Evolutionary conservation across 2,329 filamentous ascomycete genomes (phyloP).

Genomic region (Ceratocystis harringtonii): DNA sequence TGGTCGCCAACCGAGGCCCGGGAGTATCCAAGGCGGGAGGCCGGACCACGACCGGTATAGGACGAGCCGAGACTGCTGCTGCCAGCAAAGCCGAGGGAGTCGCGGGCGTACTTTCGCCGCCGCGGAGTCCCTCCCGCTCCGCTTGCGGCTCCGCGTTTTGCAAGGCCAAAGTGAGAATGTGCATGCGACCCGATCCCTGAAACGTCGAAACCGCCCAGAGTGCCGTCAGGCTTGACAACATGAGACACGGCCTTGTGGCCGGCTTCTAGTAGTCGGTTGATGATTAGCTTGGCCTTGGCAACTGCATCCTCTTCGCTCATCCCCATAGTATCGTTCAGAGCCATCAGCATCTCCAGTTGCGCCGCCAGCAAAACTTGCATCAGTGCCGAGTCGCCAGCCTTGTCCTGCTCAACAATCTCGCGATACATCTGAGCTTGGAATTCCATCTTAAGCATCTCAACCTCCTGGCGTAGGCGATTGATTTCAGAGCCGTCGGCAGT

Average conservation of each 20-base stretch:
- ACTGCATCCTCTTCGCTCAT: constrained; percentile 79
- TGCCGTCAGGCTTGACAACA: constrained; percentile 68
- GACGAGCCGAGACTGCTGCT: background rate
- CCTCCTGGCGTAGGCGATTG: constrained; percentile 60
- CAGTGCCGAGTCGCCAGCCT: constrained; percentile 57
- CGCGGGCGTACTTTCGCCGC: constrained; percentile 14
- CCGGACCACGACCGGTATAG: background rate
- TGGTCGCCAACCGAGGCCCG: constrained; percentile 10
- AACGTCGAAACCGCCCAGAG: constrained; percentile 15
- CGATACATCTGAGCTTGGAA: constrained; percentile 66
- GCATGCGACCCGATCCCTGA: constrained; percentile 16
- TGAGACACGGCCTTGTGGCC: constrained; percentile 63
- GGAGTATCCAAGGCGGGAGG: constrained; percentile 8
- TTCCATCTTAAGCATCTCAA: constrained; percentile 68
- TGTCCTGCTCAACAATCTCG: constrained; percentile 72
- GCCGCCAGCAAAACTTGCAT: constrained; percentile 75
- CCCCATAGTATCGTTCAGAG: constrained; percentile 63
- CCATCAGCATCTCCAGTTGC: constrained; percentile 80
- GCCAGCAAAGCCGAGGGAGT: constrained; percentile 14
- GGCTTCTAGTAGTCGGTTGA: constrained; percentile 61
- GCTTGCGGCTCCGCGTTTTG: constrained; percentile 14
- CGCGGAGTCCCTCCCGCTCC: constrained; percentile 15
- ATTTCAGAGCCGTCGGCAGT: constrained; percentile 32
- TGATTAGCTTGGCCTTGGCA: constrained; percentile 58
- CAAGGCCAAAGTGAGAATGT: constrained; percentile 17